A percentile compares a stretch with the other conserved stretches of the same genome.
phyloP scores from a whole-genome alignment of 164 flowering plant species.

The Malania oleifera region DNA sequence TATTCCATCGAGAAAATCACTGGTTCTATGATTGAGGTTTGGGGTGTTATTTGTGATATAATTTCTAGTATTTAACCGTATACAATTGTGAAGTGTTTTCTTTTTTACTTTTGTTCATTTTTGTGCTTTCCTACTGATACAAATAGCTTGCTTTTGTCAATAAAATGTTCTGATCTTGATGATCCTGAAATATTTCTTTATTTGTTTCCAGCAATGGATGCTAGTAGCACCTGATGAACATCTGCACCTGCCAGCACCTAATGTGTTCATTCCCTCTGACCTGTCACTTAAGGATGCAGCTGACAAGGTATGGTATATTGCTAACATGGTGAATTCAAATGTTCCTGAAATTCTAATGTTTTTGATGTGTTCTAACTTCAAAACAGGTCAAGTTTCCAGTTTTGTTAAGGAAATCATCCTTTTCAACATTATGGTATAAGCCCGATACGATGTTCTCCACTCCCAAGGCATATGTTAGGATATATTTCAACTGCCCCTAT shows the following conservation, averaged over 20 bases:
- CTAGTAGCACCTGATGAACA: slow-evolving; percentile 53
- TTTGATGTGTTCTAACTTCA: slow-evolving; percentile 5
- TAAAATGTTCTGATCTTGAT: neutral
- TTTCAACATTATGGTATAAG: slow-evolving; percentile 86
- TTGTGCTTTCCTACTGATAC: neutral
- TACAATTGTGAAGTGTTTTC: neutral
- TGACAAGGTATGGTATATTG: slow-evolving; percentile 42
- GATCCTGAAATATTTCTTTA: too few species aligned
- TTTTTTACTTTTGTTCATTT: neutral
- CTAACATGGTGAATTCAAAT: neutral
- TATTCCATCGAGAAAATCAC: slow-evolving; percentile 63
- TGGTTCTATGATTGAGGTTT: slow-evolving; percentile 59
- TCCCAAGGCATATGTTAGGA: slow-evolving; percentile 81
- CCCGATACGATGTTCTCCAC: slow-evolving; percentile 73
- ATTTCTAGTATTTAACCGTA: neutral
- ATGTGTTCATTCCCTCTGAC: slow-evolving; percentile 86
- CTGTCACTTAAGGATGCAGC: slow-evolving; percentile 52
- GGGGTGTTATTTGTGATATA: slow-evolving; percentile 10
- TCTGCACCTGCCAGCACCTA: slow-evolving; percentile 71
- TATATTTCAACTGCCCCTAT: slow-evolving; percentile 80
- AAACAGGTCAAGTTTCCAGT: slow-evolving; percentile 60
- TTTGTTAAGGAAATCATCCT: slow-evolving; percentile 58
- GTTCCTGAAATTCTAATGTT: neutral
- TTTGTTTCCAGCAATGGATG: slow-evolving; percentile 69
- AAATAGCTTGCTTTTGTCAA: neutral